A percentile compares a stretch with the other conserved stretches of the same genome.
phyloP scores from a whole-genome alignment of 2,329 filamentous ascomycete genomes.

The Coleophoma eucalyptorum region DNA sequence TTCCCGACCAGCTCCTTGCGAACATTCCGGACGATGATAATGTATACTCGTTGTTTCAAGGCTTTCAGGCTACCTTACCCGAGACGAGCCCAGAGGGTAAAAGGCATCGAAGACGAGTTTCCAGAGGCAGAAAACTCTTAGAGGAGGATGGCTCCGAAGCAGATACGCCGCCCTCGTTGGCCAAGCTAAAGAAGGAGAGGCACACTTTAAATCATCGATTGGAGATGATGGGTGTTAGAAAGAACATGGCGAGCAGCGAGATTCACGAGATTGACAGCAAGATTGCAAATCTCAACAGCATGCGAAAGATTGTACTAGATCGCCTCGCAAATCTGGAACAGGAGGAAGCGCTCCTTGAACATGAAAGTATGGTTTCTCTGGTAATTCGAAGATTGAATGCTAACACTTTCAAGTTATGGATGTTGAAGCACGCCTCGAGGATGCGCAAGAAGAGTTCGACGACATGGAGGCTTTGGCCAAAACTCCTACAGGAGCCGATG shows the following conservation, averaged over 20 bases:
- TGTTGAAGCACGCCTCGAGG: conserved; percentile 57
- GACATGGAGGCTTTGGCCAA: conserved; percentile 54
- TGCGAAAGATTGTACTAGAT: conserved; percentile 89
- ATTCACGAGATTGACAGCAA: conserved; percentile 97
- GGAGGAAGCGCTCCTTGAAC: conserved; percentile 85
- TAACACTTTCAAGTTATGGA: conserved; percentile 48
- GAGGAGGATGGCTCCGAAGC: conserved; percentile 53
- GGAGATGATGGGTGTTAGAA: conserved; percentile 87
- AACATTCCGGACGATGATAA: conserved; percentile 87
- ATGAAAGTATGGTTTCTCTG: conserved; percentile 62
- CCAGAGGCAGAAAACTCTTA: conserved; percentile 73
- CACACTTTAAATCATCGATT: conserved; percentile 76
- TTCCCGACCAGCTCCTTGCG: conserved; percentile 83
- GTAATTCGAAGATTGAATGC: not conserved
- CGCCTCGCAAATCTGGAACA: conserved; percentile 82
- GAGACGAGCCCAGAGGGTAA: conserved; percentile 65
- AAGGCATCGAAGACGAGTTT: conserved; percentile 65
- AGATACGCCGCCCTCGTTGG: conserved; percentile 63
- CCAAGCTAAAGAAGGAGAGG: conserved; percentile 76
- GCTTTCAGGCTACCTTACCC: conserved; percentile 87
- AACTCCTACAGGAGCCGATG: conserved; percentile 42
- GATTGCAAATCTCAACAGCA: conserved; percentile 85
- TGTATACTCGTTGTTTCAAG: conserved; percentile 90
- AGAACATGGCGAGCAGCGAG: conserved; percentile 96
- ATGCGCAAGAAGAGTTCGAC: conserved; percentile 54